Evolutionary conservation across 1,139 yeast genomes (phyloP), one percentile per base, ranked within the genome.

Genomic region (Saccharomyces hybrid): DNA sequence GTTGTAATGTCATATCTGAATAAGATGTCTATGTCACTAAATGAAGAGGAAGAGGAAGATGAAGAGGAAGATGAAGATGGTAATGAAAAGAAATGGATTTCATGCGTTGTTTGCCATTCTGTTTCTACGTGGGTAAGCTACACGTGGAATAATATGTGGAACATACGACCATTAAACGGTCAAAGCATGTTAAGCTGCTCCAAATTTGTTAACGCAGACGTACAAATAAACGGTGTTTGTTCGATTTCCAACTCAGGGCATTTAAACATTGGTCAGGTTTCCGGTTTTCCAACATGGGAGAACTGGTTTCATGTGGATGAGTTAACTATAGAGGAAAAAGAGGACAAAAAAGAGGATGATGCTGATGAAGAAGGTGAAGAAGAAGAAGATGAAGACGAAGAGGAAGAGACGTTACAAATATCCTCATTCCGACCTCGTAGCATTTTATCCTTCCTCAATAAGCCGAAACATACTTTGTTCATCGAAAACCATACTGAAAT

Each of bases 1-100:
- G 85, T 90, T 0, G 63, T 65, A 7, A 70, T 89, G 27, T 74
- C 80, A 70, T 28, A 58, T 2, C 70, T 61, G 59, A 69, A 32
- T 46, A 61, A 47, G 57, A 63, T 49, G n/a, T 41, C 31, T 13
- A 29, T 50, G 19, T 47, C 48, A 23, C 53, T 61, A 34, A 57
- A 68, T 58, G 59, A 59, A 28, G 62, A 59, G 23, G 61, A 53
- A 14, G 60, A 52, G 13, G 51, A 50, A 8, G 55, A 49, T 3
- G 50, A 56, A 19, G 53, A 53, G 13, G 54, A 47, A 6, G 57
- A 54, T 1, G 52, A 52, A 2, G 53, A 50, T 13, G 57, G 54
- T n/a, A 44, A 31, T 44, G 55, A 49, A 25, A 49, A 53, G n/a
- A 34, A 48, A 23, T 46, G 23, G 9, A 25, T 50, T 25, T 52